Conservation (phyloP, 306 rosid genomes). For the Abrus pulchellus region DNA sequence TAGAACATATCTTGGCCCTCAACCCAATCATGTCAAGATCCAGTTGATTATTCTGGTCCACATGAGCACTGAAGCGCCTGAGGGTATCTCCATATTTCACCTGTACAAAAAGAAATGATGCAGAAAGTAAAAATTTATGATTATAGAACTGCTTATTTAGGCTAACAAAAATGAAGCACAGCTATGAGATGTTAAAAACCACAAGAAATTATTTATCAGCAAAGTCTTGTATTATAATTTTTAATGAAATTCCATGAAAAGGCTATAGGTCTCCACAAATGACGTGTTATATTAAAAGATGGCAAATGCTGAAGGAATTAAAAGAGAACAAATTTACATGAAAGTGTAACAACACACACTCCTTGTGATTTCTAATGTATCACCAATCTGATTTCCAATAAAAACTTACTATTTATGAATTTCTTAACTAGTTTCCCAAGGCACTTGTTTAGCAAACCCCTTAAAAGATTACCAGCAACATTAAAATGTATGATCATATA, state of each 20-base stretch:
- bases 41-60: constrained; percentile 58
- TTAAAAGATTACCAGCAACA: neutral
- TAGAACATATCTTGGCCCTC: constrained; percentile 62
- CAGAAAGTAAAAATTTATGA: neutral
- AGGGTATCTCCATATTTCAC: constrained; percentile 76
- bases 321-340: too few species aligned
- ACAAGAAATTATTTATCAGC: neutral
- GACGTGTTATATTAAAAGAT: neutral
- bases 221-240: neutral
- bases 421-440: too few species aligned
- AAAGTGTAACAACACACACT: too few species aligned
- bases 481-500: neutral
- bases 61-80: constrained; percentile 78
- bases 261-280: neutral
- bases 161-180: constrained; percentile 10
- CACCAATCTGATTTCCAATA: too few species aligned
- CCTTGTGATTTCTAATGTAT: too few species aligned
- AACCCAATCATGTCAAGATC: constrained; percentile 78
- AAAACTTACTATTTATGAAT: too few species aligned
- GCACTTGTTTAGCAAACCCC: too few species aligned
- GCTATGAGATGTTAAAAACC: neutral
- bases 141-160: constrained; percentile 1
- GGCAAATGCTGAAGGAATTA: too few species aligned
- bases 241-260: neutral
- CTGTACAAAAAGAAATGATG: constrained; percentile 50